Percentiles rank a stretch among this genome's conserved stretches.
Evolutionary conservation across 73 alveolate species (phyloP).

Genomic region (Paramecium tetraurelia): DNA sequence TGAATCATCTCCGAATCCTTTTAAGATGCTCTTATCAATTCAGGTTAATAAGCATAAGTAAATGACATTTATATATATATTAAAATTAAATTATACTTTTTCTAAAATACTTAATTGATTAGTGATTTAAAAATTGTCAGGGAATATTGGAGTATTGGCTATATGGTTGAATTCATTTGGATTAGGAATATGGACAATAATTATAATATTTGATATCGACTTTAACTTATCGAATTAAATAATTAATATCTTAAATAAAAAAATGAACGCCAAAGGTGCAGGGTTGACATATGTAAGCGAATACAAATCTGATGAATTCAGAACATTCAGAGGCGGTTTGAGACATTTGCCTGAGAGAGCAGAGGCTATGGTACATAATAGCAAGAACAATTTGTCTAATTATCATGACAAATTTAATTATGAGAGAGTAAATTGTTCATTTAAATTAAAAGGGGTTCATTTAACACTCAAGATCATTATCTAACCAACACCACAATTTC

Average conservation of each 20-base stretch:
- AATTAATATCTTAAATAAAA: not conserved
- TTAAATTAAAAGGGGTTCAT: constrained; percentile 49
- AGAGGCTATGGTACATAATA: not conserved
- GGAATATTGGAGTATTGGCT: not conserved
- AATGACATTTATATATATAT: not conserved
- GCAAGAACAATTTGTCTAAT: constrained; percentile 40
- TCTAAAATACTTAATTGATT: not conserved
- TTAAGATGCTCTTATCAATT: not conserved
- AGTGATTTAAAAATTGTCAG: not conserved
- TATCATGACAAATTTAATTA: constrained; percentile 60
- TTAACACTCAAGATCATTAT: constrained; percentile 59
- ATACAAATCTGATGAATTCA: constrained; percentile 59
- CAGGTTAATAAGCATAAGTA: not conserved
- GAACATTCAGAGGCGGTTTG: constrained; percentile 63
- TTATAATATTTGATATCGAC: not conserved
- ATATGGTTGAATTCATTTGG: not conserved
- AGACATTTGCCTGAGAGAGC: constrained; percentile 54
- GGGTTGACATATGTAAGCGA: constrained; percentile 49
- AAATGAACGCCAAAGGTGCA: constrained; percentile 44
- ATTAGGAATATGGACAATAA: not conserved
- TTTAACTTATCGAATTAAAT: not conserved
- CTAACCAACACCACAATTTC: constrained; percentile 49
- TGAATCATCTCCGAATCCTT: not conserved
- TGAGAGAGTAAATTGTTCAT: constrained; percentile 44
- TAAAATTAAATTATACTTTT: not conserved